These are phyloP conservation scores for Calophaca sinica DNA, from an alignment of 306 rosid genomes.

Conservation along the genomic window DNA sequence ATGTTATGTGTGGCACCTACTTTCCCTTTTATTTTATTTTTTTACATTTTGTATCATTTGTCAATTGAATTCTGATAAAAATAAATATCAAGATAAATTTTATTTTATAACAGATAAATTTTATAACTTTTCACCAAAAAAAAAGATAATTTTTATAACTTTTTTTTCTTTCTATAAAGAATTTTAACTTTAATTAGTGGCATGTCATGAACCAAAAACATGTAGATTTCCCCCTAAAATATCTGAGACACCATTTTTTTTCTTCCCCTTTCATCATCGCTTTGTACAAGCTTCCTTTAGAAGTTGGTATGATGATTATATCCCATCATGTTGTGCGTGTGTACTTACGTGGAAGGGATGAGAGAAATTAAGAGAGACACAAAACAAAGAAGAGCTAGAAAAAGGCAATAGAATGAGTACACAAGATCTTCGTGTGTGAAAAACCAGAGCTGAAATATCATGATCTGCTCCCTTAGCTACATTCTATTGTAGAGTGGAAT, in stretches of 20 bases:
- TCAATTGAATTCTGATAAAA: background rate
- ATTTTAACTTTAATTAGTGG: background rate
- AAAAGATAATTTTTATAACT: background rate
- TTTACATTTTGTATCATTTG: background rate
- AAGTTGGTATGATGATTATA: conserved; percentile 47
- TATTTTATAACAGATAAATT: no score
- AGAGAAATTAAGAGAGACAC: conserved; percentile 34
- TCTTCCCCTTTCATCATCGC: conserved; percentile 31
- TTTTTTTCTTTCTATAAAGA: background rate
- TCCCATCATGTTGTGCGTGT: conserved; percentile 38
- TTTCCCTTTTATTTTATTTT: no score
- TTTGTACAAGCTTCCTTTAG: conserved; percentile 49
- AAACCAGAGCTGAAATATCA: conserved; percentile 30
- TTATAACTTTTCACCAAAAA: no score
- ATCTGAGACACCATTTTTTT: background rate
- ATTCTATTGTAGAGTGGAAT: conserved; percentile 22
- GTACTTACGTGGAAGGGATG: conserved; percentile 39
- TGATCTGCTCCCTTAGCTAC: conserved; percentile 16
- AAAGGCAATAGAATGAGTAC: conserved; percentile 27
- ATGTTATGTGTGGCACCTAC: conserved; percentile 37
- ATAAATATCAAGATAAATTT: background rate
- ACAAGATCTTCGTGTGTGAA: conserved; percentile 38
- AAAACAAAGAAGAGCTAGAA: conserved; percentile 24
- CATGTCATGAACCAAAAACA: background rate
- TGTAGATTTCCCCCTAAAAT: background rate